Base-by-base conservation (phyloP, 2,329 filamentous ascomycete genomes). In the Nigrograna mackinnonii region DNA sequence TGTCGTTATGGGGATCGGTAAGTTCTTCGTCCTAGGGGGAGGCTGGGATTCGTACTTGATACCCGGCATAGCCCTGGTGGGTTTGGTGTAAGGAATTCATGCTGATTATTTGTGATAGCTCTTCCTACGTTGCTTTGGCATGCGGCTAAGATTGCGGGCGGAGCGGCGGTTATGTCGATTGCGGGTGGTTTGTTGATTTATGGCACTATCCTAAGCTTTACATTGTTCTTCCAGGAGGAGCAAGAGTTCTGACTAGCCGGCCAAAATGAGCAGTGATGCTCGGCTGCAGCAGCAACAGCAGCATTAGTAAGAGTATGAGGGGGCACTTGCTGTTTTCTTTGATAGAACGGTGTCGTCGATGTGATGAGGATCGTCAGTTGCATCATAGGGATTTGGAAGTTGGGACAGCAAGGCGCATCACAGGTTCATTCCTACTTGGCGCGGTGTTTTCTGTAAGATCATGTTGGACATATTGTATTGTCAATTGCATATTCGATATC, bases 191-290 rank as follows among this genome's bases (percentile, higher is more conserved):
- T 96, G 46, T 75, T 99, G 66, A 99, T 99, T 68, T 99, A 99
- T 73, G 89, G 90, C 43, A 99, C 94, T 36, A 96, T 99, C 67
- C 95, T 99, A 73, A 94, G 88, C 74, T 99, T 99, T 71, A 86
- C 88, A 54, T 88, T 96, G 84, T 99, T 97, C 76, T 99, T 99
- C 79, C 87, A 92, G 68, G 91, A 97, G 72, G 91, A 97, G 68
- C 88, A 95, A 66, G 94, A 97, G 60, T 99, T 97, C 70, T 97
- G 74, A 60, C 57, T 62, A 55, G 49, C 55, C 50, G 61, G 56
- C 48, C 54, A 49, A 40, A 53, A 47, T 37, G 52, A 60, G 26
- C 20, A 50, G n/a, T n/a, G n/a, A n/a, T n/a, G n/a, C n/a, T n/a
- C n/a, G n/a, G n/a, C n/a, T n/a, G n/a, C n/a, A n/a, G n/a, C n/a